Base-by-base conservation (phyloP, 2,329 filamentous ascomycete species). In the Talaromyces sp. region DNA sequence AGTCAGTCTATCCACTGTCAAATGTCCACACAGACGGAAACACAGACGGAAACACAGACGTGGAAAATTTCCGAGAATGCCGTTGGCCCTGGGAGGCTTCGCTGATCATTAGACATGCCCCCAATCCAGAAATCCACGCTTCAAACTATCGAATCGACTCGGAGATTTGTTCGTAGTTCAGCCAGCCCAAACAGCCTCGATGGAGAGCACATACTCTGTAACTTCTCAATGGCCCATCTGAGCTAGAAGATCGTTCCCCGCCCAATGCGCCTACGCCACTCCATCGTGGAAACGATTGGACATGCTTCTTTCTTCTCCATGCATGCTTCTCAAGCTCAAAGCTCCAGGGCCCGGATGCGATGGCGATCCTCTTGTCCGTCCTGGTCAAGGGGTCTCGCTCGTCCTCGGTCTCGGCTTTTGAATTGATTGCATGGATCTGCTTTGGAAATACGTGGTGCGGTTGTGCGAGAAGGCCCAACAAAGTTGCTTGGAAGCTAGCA, bases 131-230 rank as follows among this genome's bases (percentile, higher is more conserved):
- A 37, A 50, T 56, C 45, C 45, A 28, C 46, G 52, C 33, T 19
- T 41, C 37, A 53, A 43, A 52, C 50, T 58, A 53, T 58, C 33
- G 56, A 53, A 35, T 53, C 40, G 56, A 36, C 31, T 53, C 46
- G 55, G 46, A 51, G 37, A 53, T 57, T 57, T 52, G 45, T 41
- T 25, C 19, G 6, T 52, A 45, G 37, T 22, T 53, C 48, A 52
- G 53, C 53, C 53, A 55, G 53, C 53, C 53, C 28, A 45, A 17
- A 48, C 15, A n/a, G 15, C 17, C 11, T 48, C 10, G n/a, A n/a
- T 28, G 33, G n/a, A 48, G 45, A 35, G 15, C 45, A 45, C 36
- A 15, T 19, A 52, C 22, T 7, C 21, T 19, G 25, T 41, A 51
- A 10, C n/a, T 19, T 22, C 3, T 13, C 37, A 17, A 28, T 33